Conservation (phyloP, 352 stramenopile genomes). For the Phytophthora brassicae region DNA sequence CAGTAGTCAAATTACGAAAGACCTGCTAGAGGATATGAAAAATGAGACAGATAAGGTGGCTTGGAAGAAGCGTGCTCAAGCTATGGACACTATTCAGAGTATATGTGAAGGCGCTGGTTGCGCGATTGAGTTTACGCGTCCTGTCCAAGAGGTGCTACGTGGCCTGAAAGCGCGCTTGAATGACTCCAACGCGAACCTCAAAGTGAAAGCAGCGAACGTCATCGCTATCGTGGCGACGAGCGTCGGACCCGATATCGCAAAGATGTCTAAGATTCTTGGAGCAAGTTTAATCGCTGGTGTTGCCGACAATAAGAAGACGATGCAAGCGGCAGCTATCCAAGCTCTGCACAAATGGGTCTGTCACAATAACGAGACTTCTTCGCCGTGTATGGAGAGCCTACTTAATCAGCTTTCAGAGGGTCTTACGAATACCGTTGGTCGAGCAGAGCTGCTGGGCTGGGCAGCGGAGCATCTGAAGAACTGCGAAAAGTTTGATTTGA, state of each 20-base stretch:
- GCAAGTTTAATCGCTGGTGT: conserved; percentile 69
- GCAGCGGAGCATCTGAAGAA: conserved; percentile 64
- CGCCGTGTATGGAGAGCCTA: conserved; percentile 71
- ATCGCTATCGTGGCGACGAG: conserved; percentile 78
- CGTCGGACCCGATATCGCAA: conserved; percentile 71
- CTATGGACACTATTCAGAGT: conserved; percentile 76
- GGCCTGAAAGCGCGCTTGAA: conserved; percentile 74
- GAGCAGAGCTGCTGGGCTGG: conserved; percentile 79
- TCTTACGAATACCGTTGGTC: conserved; percentile 74
- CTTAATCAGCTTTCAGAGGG: conserved; percentile 68
- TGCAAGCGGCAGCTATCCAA: conserved; percentile 78
- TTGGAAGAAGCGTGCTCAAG: conserved; percentile 83
- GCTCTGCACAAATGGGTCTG: conserved; percentile 84
- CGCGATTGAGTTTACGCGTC: conserved; percentile 83
- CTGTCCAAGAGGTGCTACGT: conserved; percentile 77
- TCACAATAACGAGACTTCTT: conserved; percentile 69
- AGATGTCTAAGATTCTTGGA: conserved; percentile 83
- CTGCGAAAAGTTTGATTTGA: conserved; percentile 71
- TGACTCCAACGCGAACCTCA: conserved; percentile 88
- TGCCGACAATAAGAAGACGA: conserved; percentile 88
- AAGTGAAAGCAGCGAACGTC: conserved; percentile 84
- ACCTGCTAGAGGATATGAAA: conserved; percentile 85
- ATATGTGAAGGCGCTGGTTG: conserved; percentile 79
- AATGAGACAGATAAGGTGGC: conserved; percentile 83
- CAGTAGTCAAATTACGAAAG: conserved; percentile 81